phyloP scores from a whole-genome alignment of 768 basidiomycete species.

The Pleurotus citrinopileatus region DNA sequence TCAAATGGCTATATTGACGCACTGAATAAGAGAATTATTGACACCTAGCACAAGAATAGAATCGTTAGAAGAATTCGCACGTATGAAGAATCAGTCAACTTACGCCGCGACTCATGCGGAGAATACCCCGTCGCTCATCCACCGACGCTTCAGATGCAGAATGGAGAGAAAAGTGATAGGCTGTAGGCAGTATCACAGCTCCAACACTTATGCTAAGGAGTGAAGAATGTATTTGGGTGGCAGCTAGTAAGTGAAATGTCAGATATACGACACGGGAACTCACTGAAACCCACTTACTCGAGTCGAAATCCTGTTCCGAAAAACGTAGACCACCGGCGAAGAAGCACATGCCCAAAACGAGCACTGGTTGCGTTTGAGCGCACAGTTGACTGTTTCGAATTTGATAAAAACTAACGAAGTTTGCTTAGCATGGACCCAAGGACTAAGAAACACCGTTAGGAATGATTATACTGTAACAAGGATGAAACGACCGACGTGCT shows the following conservation, averaged over 20 bases:
- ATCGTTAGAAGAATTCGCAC: background rate
- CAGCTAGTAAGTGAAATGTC: constrained; percentile 35
- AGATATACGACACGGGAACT: background rate
- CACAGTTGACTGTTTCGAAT: background rate
- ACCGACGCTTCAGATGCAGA: constrained; percentile 18
- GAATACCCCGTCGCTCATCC: constrained; percentile 42
- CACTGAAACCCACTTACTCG: constrained; percentile 42
- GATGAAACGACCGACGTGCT: constrained; percentile 47
- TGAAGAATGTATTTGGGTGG: constrained; percentile 72
- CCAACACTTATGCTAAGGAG: constrained; percentile 75
- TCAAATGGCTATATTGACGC: no score
- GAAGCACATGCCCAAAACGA: constrained; percentile 84
- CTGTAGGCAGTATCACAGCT: constrained; percentile 74
- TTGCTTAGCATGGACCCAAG: constrained; percentile 84
- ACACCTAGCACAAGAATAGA: no score
- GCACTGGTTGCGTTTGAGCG: constrained; percentile 40
- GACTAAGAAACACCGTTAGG: constrained; percentile 39
- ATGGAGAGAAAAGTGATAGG: constrained; percentile 65
- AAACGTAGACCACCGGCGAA: constrained; percentile 78
- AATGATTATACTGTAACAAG: background rate
- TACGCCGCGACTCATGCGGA: constrained; percentile 78
- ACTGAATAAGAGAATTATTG: constrained; percentile 79
- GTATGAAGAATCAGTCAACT: constrained; percentile 20
- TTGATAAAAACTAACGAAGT: constrained; percentile 39
- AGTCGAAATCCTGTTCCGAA: constrained; percentile 76